Base-by-base conservation (phyloP, 768 basidiomycete species). In the Termitomyces sp. region DNA sequence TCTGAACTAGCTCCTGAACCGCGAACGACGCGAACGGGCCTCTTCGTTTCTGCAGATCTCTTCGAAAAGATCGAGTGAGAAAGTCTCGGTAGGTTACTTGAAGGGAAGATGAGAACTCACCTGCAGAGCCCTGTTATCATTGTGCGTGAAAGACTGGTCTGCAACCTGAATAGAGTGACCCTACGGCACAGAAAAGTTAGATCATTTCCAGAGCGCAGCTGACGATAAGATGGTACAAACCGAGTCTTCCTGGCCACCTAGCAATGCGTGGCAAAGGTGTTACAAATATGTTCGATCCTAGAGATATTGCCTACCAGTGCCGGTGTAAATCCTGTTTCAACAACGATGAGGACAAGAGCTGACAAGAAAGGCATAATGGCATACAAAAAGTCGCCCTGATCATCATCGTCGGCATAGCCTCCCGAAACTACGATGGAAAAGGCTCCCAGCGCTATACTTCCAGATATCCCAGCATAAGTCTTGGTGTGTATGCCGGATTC, bases 11-110 rank as follows among this genome's bases (percentile, higher is more conserved):
- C 27, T 35, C 68, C 67, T 12, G 57, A 45, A 3, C 77, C 77
- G 21, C 78, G 73, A 40, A 78, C 65, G 12, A 80, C 77, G 5
- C 79, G 73, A 35, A 80, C 72, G 10, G 76, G 77, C 4, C 61
- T 50, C 35, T 61, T 42, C 2, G 67, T 73, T 16, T 71, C 64
- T 4, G 38, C 57, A 3, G 74, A 73, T 62, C 59, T 70, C 73
- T 76, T 57, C 46, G 16, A 16, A 5, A 49, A 17, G 21, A 37
- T 27, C 32, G 16, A 14, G 23, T 29, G 17, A n/a, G 10, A 34
- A 14, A 41, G 23, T 6, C 37, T 43, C 14, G 17, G n/a, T 2
- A 42, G 31, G 19, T 32, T 29, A 31, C 17, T 23, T 5, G 14
- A 32, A 17, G 12, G 27, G 16, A 48, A 23, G 4, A 34, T n/a